These are phyloP conservation scores for Daldinia sp. DNA, from an alignment of 2,329 filamentous ascomycete species.

Conservation along the genomic window DNA sequence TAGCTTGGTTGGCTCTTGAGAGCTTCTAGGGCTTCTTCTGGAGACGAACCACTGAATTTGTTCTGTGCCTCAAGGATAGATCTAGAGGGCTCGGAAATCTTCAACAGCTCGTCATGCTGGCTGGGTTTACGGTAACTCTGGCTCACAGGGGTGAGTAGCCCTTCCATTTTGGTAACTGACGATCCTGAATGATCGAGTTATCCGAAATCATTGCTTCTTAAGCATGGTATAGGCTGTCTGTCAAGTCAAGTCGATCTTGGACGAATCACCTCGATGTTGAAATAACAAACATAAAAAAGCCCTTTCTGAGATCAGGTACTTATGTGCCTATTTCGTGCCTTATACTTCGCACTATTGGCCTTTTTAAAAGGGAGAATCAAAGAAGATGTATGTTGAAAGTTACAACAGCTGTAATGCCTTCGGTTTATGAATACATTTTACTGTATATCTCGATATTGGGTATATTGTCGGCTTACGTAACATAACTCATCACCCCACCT, in stretches of 20 bases:
- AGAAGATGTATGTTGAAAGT: not conserved
- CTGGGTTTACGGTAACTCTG: conserved; percentile 61
- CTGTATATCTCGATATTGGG: not conserved
- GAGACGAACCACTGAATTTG: conserved; percentile 49
- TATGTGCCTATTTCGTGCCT: not conserved
- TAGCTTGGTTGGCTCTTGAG: conserved; percentile 73
- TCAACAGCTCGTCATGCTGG: conserved; percentile 55
- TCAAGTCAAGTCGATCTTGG: no score
- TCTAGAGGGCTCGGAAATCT: conserved; percentile 51
- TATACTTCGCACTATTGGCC: not conserved
- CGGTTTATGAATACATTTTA: not conserved
- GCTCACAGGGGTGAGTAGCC: conserved; percentile 66
- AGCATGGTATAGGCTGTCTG: not conserved
- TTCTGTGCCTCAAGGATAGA: conserved; percentile 23
- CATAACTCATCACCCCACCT: conserved; percentile 13
- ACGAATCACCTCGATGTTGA: no score
- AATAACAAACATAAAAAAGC: no score
- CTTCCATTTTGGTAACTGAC: conserved; percentile 61
- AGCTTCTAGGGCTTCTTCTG: conserved; percentile 68
- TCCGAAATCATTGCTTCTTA: not conserved
- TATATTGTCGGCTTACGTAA: not conserved
- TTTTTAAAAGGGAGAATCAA: not conserved
- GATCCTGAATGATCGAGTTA: not conserved
- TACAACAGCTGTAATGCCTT: not conserved
- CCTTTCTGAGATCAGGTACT: not conserved